Base-by-base conservation (phyloP, 352 stramenopile genomes). In the Thalassiosira mediterranea region DNA sequence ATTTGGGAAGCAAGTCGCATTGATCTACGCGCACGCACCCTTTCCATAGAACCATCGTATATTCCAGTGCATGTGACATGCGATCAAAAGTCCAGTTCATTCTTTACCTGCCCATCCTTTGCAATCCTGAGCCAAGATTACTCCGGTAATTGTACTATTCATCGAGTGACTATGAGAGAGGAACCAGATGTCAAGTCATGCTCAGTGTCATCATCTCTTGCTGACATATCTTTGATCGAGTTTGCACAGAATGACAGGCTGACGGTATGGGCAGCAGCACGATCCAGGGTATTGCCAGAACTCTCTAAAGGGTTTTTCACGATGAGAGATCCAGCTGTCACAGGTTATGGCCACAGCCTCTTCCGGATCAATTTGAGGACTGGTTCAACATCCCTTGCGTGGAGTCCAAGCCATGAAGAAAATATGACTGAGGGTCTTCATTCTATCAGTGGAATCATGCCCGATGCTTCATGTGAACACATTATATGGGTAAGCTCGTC, bases 371-470 rank as follows among this genome's bases (percentile, higher is more conserved):
- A 92, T 82, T 68, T 90, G 46, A 66, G 82, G 51, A 72, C 86
- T 66, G 47, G 76, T 34, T 72, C 73, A 8, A 74, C 67, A 49
- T 60, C 34, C 17, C 83, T 83, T 78, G 67, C 83, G 48, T 92
- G 86, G 86, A 91, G 84, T 79, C 86, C 86, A 29, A 90, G 84
- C 83, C 72, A 81, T 21, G 59, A 83, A 70, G 76, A 90, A 52
- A 83, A 84, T 53, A 34, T 80, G 4, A 63, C 76, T n/a, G 86
- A 90, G 52, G 81, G 83, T 26, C 21, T 88, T 32, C 81, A 89
- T 68, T 88, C 79, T 11, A 86, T 92, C 3, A 83, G 60, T 69
- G 64, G 65, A 21, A 83, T 92, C 46, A 69, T 70, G 8, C 58
- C 70, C 19, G 79, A 92, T 76, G 56, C 57, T 42, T 47, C 59